Conservation (phyloP, 352 stramenopile species). For the Pythium utonaiense region DNA sequence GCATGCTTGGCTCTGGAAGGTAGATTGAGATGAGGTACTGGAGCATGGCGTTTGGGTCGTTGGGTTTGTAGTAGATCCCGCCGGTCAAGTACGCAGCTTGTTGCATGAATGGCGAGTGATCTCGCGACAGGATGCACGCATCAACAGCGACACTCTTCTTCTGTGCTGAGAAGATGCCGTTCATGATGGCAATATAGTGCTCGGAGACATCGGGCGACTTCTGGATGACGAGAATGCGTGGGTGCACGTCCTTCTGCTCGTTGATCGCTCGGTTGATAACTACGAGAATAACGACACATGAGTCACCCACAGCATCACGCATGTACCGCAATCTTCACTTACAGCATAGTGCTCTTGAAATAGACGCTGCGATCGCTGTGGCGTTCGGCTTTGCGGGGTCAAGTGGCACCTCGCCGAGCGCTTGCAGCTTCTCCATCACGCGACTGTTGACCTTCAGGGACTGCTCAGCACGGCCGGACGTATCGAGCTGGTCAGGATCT, state of each 20-base stretch:
- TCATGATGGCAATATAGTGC: conserved; percentile 91
- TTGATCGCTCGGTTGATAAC: conserved; percentile 85
- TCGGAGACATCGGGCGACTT: conserved; percentile 80
- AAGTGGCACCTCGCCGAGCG: conserved; percentile 45
- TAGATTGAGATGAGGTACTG: conserved; percentile 89
- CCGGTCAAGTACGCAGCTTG: conserved; percentile 84
- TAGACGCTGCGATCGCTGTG: conserved; percentile 69
- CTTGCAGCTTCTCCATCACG: conserved; percentile 64
- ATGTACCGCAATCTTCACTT: conserved; percentile 23
- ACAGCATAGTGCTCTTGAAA: conserved; percentile 83
- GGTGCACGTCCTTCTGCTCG: conserved; percentile 66
- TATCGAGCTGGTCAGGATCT: conserved; percentile 59
- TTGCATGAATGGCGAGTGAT: conserved; percentile 87
- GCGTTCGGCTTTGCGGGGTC: conserved; percentile 51
- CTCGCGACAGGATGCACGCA: conserved; percentile 63
- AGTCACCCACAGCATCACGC: neutral
- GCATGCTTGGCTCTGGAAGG: conserved; percentile 72
- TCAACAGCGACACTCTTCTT: conserved; percentile 85
- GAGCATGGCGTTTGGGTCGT: conserved; percentile 57
- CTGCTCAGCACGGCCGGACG: conserved; percentile 63
- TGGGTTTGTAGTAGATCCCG: conserved; percentile 86
- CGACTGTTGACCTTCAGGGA: conserved; percentile 65
- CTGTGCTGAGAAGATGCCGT: conserved; percentile 87
- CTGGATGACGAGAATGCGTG: conserved; percentile 83
- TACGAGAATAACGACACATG: conserved; percentile 16